These are phyloP conservation scores for Penicillium glabrum DNA, from an alignment of 2,329 filamentous ascomycete genomes.

Conservation along the genomic window DNA sequence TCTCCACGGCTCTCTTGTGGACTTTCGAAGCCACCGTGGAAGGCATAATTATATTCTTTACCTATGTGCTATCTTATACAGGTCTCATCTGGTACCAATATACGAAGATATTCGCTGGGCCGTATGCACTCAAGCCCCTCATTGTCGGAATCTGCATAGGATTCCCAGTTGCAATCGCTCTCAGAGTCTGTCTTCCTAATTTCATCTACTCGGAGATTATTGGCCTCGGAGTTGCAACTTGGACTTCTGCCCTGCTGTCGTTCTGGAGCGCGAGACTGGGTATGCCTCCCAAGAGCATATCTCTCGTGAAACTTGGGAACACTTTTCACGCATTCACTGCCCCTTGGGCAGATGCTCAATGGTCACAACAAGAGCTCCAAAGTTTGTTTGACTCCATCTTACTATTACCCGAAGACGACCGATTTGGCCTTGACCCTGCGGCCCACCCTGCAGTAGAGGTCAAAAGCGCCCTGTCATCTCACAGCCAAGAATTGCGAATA, in stretches of 20 bases:
- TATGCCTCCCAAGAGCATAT: slow-evolving; percentile 43
- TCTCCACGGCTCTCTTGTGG: slow-evolving; percentile 55
- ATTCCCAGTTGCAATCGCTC: slow-evolving; percentile 47
- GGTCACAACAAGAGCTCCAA: slow-evolving; percentile 53
- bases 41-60: slow-evolving; percentile 51
- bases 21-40: slow-evolving; percentile 46
- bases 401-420: slow-evolving; percentile 42
- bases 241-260: slow-evolving; percentile 53
- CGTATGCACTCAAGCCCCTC: slow-evolving; percentile 50
- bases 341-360: slow-evolving; percentile 45
- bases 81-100: slow-evolving; percentile 57
- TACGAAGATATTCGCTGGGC: slow-evolving; percentile 54
- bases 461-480: slow-evolving; percentile 42
- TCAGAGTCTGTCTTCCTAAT: slow-evolving; percentile 39
- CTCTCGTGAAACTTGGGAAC: slow-evolving; percentile 32
- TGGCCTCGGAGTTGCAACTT: slow-evolving; percentile 51
- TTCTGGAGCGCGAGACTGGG: slow-evolving; percentile 51
- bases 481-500: slow-evolving; percentile 34
- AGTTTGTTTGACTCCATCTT: slow-evolving; percentile 46
- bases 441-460: slow-evolving; percentile 47
- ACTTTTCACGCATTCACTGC: slow-evolving; percentile 48
- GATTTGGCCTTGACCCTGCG: slow-evolving; percentile 42
- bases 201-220: slow-evolving; percentile 51
- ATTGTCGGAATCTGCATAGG: slow-evolving; percentile 48
- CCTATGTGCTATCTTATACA: slow-evolving; percentile 52